Evolutionary conservation across 2,329 filamentous ascomycete genomes (phyloP).

Genomic region (Pyrenophora seminiperda): DNA sequence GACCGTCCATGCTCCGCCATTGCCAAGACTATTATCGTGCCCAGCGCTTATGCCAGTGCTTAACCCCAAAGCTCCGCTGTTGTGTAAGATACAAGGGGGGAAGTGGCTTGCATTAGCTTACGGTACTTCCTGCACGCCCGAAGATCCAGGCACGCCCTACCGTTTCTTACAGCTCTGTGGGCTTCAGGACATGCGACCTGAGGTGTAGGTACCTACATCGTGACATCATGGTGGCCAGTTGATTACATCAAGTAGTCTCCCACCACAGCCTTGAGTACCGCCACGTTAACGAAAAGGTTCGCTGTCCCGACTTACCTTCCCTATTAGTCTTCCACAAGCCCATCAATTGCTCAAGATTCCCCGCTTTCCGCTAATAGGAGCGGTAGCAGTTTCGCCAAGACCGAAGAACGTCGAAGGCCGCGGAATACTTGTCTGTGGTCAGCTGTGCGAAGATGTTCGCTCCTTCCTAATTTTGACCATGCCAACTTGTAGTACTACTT

Average conservation of each 20-base stretch:
- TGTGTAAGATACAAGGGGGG: slow-evolving; percentile 1
- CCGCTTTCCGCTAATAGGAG: not conserved
- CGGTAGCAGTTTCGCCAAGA: not conserved
- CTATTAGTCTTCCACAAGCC: not conserved
- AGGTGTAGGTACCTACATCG: slow-evolving; percentile 6
- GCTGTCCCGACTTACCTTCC: slow-evolving; percentile 1
- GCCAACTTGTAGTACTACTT: no score
- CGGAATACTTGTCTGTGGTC: not conserved
- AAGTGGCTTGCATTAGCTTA: slow-evolving; percentile 5
- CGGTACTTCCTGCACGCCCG: not conserved
- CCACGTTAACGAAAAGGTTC: no score
- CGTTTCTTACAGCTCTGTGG: no score
- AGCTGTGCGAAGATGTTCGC: not conserved
- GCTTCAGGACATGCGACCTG: not conserved
- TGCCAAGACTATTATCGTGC: slow-evolving; percentile 12
- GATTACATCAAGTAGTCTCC: not conserved
- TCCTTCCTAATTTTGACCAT: no score
- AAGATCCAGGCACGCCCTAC: not conserved
- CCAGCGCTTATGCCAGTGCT: slow-evolving; percentile 10
- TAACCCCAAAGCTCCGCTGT: slow-evolving; percentile 4
- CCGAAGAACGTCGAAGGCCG: not conserved
- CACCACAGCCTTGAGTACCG: not conserved
- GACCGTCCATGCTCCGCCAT: slow-evolving; percentile 8
- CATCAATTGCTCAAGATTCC: not conserved
- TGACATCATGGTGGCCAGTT: not conserved